phyloP scores from a whole-genome alignment of 768 basidiomycete genomes.

The Neoboletus subvelutipes region DNA sequence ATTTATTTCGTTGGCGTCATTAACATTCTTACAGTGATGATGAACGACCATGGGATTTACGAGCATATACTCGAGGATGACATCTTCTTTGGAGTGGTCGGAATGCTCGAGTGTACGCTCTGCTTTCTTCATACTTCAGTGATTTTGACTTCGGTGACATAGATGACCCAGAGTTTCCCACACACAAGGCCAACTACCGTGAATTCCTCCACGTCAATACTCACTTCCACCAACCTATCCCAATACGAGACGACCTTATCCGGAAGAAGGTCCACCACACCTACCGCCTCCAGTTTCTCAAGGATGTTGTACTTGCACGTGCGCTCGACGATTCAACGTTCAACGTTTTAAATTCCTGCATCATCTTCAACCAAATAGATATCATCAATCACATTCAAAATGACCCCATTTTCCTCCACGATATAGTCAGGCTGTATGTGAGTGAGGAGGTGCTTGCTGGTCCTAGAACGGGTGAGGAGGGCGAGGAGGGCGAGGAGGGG shows the following conservation, averaged over 20 bases:
- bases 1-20: not conserved
- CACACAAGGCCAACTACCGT: conserved; percentile 96
- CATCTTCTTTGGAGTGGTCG: conserved; percentile 87
- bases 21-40: conserved; percentile 59
- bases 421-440: conserved; percentile 75
- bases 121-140: conserved; percentile 4
- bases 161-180: conserved; percentile 98
- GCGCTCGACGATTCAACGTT: conserved; percentile 95
- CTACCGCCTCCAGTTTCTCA: conserved; percentile 94
- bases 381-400: conserved; percentile 89
- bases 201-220: conserved; percentile 83
- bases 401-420: conserved; percentile 71
- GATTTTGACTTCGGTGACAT: conserved; percentile 16
- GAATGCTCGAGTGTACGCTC: conserved; percentile 94
- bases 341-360: conserved; percentile 94
- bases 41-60: conserved; percentile 93
- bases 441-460: conserved; percentile 63
- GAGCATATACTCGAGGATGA: conserved; percentile 95
- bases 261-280: conserved; percentile 94
- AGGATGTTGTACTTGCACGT: conserved; percentile 95
- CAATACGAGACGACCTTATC: conserved; percentile 71
- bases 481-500: conserved; percentile 25
- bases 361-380: conserved; percentile 99
- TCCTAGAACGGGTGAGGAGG: conserved; percentile 32
- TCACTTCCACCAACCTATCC: conserved; percentile 88